These are phyloP conservation scores for Phytophthora fragariaefolia DNA, from an alignment of 352 stramenopile species.

Conservation along the genomic window DNA sequence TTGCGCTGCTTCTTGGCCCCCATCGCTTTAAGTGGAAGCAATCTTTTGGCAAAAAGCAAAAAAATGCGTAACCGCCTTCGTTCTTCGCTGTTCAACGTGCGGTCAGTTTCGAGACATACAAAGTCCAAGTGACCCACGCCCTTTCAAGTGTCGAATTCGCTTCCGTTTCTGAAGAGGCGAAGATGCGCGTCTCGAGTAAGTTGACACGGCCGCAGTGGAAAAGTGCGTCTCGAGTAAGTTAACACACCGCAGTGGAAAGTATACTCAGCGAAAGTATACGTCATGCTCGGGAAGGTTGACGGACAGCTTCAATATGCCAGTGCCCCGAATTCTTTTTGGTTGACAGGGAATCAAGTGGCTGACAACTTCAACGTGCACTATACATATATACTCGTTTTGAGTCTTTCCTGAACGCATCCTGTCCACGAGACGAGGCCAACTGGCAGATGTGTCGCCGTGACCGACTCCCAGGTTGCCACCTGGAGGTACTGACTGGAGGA, in stretches of 20 bases:
- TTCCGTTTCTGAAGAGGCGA: constrained; percentile 4
- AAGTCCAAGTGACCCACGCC: too few relatives aligned
- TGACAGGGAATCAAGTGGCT: too few relatives aligned
- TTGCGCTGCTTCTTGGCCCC: constrained; percentile 27
- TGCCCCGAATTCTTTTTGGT: background rate
- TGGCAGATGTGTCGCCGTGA: too few relatives aligned
- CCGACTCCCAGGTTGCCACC: background rate
- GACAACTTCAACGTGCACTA: too few relatives aligned
- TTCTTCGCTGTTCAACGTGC: background rate
- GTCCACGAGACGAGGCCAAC: too few relatives aligned
- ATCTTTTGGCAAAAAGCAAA: background rate
- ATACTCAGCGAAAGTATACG: background rate
- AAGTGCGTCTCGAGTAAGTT: background rate
- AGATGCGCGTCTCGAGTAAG: background rate
- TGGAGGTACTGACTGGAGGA: constrained; percentile 1
- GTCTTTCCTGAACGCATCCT: too few relatives aligned
- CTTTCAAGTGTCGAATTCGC: constrained; percentile 2
- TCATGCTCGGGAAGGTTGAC: background rate
- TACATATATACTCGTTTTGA: too few relatives aligned
- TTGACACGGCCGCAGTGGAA: too few relatives aligned
- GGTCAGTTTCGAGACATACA: too few relatives aligned
- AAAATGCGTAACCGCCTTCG: constrained; percentile 1
- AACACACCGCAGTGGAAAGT: background rate
- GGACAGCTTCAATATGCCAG: background rate
- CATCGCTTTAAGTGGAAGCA: background rate